Evolutionary conservation across 495 filamentous ascomycete species (phyloP), one percentile per base, ranked within the genome.

Genomic region (Xylaria cubensis): DNA sequence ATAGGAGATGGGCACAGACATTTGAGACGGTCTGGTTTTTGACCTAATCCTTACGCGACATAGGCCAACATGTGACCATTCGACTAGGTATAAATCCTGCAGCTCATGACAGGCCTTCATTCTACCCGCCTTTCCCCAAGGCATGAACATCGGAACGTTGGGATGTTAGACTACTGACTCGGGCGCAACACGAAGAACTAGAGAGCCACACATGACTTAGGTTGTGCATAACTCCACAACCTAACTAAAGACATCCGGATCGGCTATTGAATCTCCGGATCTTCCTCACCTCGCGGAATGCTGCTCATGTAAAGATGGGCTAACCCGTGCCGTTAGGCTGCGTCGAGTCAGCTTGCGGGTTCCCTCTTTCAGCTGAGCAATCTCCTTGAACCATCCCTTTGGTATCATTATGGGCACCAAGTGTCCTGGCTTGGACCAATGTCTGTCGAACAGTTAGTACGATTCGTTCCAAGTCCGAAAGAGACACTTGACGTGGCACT

Each of bases 81-180:
- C 19, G 29, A 67, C 64, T 48, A 24, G 64, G 64, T 36, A 36
- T 32, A 26, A 39, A 67, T 67, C 64, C 64, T 67, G 64, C 44
- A 50, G 15, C 29, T 50, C 44, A 19, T 29, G 12, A 13, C 42
- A 48, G 63, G 63, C 21, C 34, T 50, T 34, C n/a, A 34, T 12
- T 24, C 41, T 64, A 32, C 39, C 24, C 10, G 8, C 32, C 19
- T 26, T 44, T 53, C 48, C 32, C 42, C 3, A 12, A 36, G 56
- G 21, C 24, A 48, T 29, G 62, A n/a, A 17, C n/a, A 64, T 24
- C 36, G 24, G 21, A 44, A 19, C 26, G 15, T 64, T 6, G 39
- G 62, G 13, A 8, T 64, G 42, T 5, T 21, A 19, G 63, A 15
- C 9, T 29, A 29, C 63, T 50, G 44, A 48, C 63, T 65, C 44